Evolutionary conservation across 108 stramenopile genomes (phyloP), one percentile per base, ranked within the genome.

Genomic region (Thalassiosira profunda): DNA sequence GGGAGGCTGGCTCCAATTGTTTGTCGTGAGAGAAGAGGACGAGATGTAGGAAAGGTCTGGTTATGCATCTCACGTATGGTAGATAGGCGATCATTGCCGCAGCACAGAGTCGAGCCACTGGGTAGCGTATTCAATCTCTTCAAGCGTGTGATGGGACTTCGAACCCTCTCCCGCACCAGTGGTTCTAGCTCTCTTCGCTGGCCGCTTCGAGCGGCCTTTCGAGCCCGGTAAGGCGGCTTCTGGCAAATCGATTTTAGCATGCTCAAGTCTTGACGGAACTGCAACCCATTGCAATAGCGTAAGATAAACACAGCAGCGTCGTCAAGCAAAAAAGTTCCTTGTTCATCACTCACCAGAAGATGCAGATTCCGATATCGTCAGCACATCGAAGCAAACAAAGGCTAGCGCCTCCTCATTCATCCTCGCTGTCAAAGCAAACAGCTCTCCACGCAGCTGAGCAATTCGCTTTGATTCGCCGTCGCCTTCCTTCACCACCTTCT

Each of bases 361-460:
- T 6, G 93, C 90, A 12, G 85, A 76, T 43, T 84, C 84, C 20
- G 84, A 45, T 38, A 72, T 55, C 9, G 82, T 82, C 46, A 76
- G 34, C 7, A 89, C 72, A 51, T 84, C 66, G 25, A 79, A 63
- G 10, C 81, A 82, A 63, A 84, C 73, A 21, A 94, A 23, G 5
- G 68, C 80, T 20, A 94, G 55, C 6, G 63, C 62, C 3, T 80
- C 79, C 1, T 79, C 60, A 51, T 24, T 69, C 26, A 72, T 54
- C 45, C 53, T 63, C 51, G 85, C 89, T 7, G 81, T 63, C 11
- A 91, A 60, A 12, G 87, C 88, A 72, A 90, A 84, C 15, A 87
- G 35, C 51, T 89, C 84, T 81, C 87, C 73, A 38, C 90, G 70
- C 12, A 91, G 38, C 33, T 70, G 48, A 10, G 76, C 56, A 14